These are phyloP conservation scores for Aspergillus panamensis DNA, from an alignment of 495 filamentous ascomycete species.

Conservation along the genomic window DNA sequence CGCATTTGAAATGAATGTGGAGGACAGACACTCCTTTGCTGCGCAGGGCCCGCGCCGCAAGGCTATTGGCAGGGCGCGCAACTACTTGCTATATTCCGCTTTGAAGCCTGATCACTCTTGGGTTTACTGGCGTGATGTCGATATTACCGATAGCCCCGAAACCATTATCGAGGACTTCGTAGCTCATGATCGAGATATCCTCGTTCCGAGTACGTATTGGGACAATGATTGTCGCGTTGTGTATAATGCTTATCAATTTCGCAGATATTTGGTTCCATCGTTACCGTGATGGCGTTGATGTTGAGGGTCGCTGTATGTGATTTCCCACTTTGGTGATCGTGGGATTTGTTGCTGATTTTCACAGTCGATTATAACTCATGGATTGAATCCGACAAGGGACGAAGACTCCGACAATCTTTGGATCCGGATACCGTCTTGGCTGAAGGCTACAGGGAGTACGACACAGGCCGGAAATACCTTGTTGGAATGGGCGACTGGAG, in stretches of 20 bases:
- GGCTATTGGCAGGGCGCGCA: conserved; percentile 83
- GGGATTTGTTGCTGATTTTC: conserved; percentile 18
- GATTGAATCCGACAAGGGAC: conserved; percentile 86
- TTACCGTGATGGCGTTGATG: conserved; percentile 75
- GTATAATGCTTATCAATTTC: conserved; percentile 24
- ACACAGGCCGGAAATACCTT: conserved; percentile 85
- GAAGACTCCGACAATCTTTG: conserved; percentile 66
- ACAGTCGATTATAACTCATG: conserved; percentile 98
- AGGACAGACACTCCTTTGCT: conserved; percentile 78
- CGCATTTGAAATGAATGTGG: conserved; percentile 65
- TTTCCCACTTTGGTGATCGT: background rate
- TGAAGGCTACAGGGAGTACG: conserved; percentile 92
- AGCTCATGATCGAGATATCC: conserved; percentile 84
- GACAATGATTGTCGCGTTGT: background rate
- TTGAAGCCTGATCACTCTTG: conserved; percentile 92
- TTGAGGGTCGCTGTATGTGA: conserved; percentile 87
- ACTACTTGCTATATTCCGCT: conserved; percentile 82
- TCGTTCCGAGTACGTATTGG: conserved; percentile 81
- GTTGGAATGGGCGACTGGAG: conserved; percentile 87
- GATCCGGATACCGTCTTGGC: conserved; percentile 76
- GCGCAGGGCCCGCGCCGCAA: conserved; percentile 90
- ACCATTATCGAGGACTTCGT: conserved; percentile 93
- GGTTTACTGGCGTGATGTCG: conserved; percentile 99
- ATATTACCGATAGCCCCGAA: conserved; percentile 85
- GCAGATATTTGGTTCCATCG: conserved; percentile 98